A percentile compares a stretch with the other conserved stretches of the same genome.
Evolutionary conservation across 2,329 filamentous ascomycete species (phyloP).

Genomic region (Cercospora zeae-maydis): DNA sequence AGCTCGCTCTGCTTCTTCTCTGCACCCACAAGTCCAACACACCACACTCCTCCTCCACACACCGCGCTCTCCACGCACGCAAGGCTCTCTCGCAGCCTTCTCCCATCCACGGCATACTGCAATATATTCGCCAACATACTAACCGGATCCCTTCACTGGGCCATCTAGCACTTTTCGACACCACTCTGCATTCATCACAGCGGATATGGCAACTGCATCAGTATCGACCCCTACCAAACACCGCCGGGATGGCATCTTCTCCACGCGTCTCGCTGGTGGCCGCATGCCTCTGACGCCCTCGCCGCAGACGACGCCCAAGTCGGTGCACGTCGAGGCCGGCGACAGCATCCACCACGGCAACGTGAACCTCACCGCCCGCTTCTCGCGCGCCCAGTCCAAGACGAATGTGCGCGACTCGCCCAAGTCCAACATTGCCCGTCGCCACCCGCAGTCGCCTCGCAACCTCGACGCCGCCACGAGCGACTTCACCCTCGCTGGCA

Average conservation of each 20-base stretch:
- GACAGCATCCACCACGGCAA: slow-evolving; percentile 72
- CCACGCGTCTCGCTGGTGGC: slow-evolving; percentile 85
- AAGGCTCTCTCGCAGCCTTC: slow-evolving; percentile 27
- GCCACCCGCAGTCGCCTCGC: slow-evolving; percentile 65
- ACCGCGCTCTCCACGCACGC: slow-evolving; percentile 18
- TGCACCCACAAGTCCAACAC: slow-evolving; percentile 28
- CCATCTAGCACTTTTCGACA: slow-evolving; percentile 26
- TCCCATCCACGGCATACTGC: slow-evolving; percentile 36
- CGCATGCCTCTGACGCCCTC: slow-evolving; percentile 94
- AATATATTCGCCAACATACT: slow-evolving; percentile 38
- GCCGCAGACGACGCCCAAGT: slow-evolving; percentile 64
- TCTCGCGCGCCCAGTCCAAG: slow-evolving; percentile 67
- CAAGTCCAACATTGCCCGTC: slow-evolving; percentile 90
- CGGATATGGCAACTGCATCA: slow-evolving; percentile 72
- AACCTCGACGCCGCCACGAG: slow-evolving; percentile 88
- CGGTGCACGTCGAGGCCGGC: slow-evolving; percentile 51
- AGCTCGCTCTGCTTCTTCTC: slow-evolving; percentile 2
- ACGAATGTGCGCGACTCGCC: slow-evolving; percentile 76
- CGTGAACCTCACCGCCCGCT: slow-evolving; percentile 73
- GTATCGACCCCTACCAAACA: slow-evolving; percentile 86
- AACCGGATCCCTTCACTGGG: slow-evolving; percentile 40
- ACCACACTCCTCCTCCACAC: slow-evolving; percentile 9
- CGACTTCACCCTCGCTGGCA: slow-evolving; percentile 86
- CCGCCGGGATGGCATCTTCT: slow-evolving; percentile 89
- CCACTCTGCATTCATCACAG: slow-evolving; percentile 25